Percentiles rank a stretch among this genome's conserved stretches.
These are phyloP conservation scores for Cicer judaicum DNA, from an alignment of 306 rosid genomes.

Conservation along the genomic window DNA sequence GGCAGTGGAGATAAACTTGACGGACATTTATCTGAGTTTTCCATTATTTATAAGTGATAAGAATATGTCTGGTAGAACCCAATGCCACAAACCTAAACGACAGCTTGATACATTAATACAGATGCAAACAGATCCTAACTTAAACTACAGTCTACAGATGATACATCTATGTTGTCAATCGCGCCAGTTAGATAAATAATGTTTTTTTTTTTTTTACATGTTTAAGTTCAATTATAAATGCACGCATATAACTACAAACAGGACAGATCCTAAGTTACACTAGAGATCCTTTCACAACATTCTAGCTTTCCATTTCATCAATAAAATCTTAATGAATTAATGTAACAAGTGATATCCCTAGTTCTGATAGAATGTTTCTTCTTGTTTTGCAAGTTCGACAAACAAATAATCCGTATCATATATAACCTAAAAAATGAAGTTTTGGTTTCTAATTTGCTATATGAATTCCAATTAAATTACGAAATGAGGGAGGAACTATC, in stretches of 20 bases:
- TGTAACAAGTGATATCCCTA: background rate
- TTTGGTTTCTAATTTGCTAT: too few species aligned
- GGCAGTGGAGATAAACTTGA: conserved; percentile 51
- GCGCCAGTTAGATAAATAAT: too few species aligned
- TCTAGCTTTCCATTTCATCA: conserved; percentile 11
- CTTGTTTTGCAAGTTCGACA: background rate
- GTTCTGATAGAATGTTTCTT: too few species aligned
- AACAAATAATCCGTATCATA: background rate
- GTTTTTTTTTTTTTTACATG: too few species aligned
- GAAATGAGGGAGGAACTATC: background rate
- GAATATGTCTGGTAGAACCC: conserved; percentile 35
- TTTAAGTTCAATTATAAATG: too few species aligned
- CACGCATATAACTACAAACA: background rate
- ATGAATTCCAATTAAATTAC: background rate
- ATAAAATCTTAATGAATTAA: conserved; percentile 14
- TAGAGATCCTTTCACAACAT: conserved; percentile 10
- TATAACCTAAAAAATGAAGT: background rate
- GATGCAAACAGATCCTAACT: conserved; percentile 18
- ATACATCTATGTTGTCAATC: too few species aligned
- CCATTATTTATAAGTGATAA: conserved; percentile 59
- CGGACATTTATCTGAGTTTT: conserved; percentile 52
- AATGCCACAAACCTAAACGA: conserved; percentile 50
- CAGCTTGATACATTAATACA: conserved; percentile 34
- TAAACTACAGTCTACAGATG: background rate
- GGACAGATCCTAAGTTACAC: conserved; percentile 26